phyloP scores from a whole-genome alignment of 306 rosid species.

The Quercus rubra region DNA sequence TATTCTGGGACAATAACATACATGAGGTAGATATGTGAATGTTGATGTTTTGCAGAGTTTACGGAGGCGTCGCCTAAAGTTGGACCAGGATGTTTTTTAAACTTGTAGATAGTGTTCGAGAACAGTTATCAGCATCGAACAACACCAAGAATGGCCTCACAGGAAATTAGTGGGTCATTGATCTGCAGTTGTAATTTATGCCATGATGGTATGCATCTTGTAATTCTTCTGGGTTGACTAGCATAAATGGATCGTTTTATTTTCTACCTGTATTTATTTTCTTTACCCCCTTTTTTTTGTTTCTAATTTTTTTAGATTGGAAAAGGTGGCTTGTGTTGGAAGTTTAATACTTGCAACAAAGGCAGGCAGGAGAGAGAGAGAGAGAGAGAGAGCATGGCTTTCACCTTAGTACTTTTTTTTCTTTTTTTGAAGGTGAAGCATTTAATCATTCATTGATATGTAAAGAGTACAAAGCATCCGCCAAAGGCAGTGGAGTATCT shows the following conservation, averaged over 20 bases:
- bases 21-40: not conserved
- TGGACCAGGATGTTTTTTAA: constrained; percentile 58
- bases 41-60: constrained; percentile 45
- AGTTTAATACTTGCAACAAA: not conserved
- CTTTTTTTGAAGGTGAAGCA: no score
- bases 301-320: not conserved
- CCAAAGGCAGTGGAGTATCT: no score
- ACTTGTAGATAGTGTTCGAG: constrained; percentile 61
- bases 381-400: no score
- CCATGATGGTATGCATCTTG: not conserved
- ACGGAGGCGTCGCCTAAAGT: constrained; percentile 58
- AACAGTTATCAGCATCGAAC: constrained; percentile 42
- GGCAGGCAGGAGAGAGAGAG: not conserved
- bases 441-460: no score
- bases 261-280: not conserved
- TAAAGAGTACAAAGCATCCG: no score
- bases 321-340: not conserved
- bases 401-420: no score
- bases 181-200: constrained; percentile 10
- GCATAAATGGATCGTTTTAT: not conserved
- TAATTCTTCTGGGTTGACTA: not conserved
- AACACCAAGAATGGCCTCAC: constrained; percentile 32
- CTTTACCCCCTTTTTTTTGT: not conserved
- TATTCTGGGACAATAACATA: constrained; percentile 2
- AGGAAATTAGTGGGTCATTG: constrained; percentile 40